Base-by-base conservation (phyloP, 2,329 filamentous ascomycete species). In the Moelleriella libera region DNA sequence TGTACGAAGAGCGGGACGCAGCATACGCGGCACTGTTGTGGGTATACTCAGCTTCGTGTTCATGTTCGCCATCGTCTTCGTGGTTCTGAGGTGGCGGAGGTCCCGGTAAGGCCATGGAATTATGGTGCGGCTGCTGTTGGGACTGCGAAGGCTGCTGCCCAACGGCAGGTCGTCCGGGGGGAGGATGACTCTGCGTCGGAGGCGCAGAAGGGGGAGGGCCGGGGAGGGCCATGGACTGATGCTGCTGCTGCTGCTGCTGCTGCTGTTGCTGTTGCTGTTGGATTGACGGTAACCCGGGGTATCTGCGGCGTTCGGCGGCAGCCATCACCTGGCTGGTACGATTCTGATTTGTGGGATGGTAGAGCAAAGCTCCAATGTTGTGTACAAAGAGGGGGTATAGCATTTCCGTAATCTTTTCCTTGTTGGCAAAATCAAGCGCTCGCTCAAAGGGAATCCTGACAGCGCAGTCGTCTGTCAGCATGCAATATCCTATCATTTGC, bases 401-500 rank as follows among this genome's bases (percentile, higher is more conserved):
- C 44, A 89, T 71, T 67, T 97, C 90, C 0, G 92, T 97, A 53
- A 97, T 98, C 70, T 97, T 97, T 67, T 98, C 92, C 75, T 96
- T 97, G 71, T 98, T 98, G 54, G 92, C 92, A 63, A 98, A 97
- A 58, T 97, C 92, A 47, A 98, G 71, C n/a, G 92, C 92, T 54
- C 92, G 83, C 57, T 97, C 92, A 58, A 94, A 97, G 2, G 92
- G 92, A 59, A 98, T 98, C 89, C 89, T 96, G 56, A 14, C 42
- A 30, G 29, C 10, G 12, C 45, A 29, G 29, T 5, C 57, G 54
- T n/a, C n/a, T n/a, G n/a, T n/a, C n/a, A n/a, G n/a, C n/a, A n/a
- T n/a, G n/a, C n/a, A n/a, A n/a, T n/a, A n/a, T n/a, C n/a, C n/a
- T n/a, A n/a, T n/a, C n/a, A n/a, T n/a, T n/a, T n/a, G n/a, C n/a